These are phyloP conservation scores for Blastocladiella emersonii DNA, from an alignment of 371 early-diverging fungal genomes.

Conservation along the genomic window DNA sequence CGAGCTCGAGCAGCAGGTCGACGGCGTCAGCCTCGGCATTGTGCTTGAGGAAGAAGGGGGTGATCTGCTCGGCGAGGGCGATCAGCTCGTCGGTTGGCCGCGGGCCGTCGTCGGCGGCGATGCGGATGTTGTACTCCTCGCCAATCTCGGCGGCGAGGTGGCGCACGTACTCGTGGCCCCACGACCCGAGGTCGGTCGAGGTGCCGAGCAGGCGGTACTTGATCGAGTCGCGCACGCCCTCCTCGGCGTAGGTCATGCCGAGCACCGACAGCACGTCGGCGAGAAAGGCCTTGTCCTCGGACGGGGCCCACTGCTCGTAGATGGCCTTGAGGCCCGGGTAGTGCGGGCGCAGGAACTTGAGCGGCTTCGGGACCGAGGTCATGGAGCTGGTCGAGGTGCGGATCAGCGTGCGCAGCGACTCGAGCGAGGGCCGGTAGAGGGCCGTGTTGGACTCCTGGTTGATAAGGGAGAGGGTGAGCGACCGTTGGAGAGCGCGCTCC, in stretches of 20 bases:
- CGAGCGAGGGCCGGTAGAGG: slow-evolving; percentile 72
- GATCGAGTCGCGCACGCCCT: slow-evolving; percentile 56
- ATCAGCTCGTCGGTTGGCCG: slow-evolving; percentile 47
- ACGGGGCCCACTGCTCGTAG: slow-evolving; percentile 58
- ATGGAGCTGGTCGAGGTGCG: slow-evolving; percentile 90
- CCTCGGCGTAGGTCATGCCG: slow-evolving; percentile 87
- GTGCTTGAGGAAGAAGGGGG: slow-evolving; percentile 87
- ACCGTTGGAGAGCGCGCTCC: too few species aligned
- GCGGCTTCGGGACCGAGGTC: slow-evolving; percentile 96
- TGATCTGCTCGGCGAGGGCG: slow-evolving; percentile 61
- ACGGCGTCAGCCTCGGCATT: slow-evolving; percentile 97
- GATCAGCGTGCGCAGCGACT: slow-evolving; percentile 71
- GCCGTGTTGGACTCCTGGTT: slow-evolving; percentile 49
- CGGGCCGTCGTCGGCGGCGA: slow-evolving; percentile 33
- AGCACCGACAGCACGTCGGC: slow-evolving; percentile 92
- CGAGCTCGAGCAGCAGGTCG: slow-evolving; percentile 82
- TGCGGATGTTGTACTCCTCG: slow-evolving; percentile 55
- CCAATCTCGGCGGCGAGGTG: slow-evolving; percentile 88
- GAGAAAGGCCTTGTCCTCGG: slow-evolving; percentile 66
- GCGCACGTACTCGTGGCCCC: slow-evolving; percentile 98
- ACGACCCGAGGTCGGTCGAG: slow-evolving; percentile 65
- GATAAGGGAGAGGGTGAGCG: neutral
- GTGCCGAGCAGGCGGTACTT: slow-evolving; percentile 74
- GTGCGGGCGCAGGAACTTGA: slow-evolving; percentile 83
- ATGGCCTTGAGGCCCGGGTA: slow-evolving; percentile 54